Base-by-base conservation (phyloP, 495 filamentous ascomycete species). In the Aspergillus coremiiformis region DNA sequence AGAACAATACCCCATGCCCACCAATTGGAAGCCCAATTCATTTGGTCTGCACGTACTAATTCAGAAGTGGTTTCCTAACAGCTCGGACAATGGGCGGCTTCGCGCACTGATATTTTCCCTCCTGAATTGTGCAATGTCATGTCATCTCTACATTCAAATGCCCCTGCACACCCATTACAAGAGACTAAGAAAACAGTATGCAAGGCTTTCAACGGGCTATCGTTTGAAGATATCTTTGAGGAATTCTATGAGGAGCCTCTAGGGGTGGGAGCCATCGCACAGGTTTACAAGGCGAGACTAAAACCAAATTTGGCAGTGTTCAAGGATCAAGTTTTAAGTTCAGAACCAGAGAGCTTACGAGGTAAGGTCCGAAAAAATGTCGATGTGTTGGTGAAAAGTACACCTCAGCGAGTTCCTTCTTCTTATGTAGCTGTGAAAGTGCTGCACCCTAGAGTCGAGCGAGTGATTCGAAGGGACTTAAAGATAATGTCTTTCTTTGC, bases 81-180 rank as follows among this genome's bases (percentile, higher is more conserved):
- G 89, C 82, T 99, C 48, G 94, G 94, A 21, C 94, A 99, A 87
- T 99, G 94, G 93, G 94, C 94, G 20, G 94, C 94, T 10, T 96
- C 93, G 4, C 80, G 94, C 61, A 86, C 92, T 51, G 94, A 99
- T 65, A 95, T 99, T 63, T 99, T 99, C 66, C 91, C 94, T n/a
- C 85, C 77, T 10, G 83, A 95, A 65, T 80, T 99, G 77, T 99
- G 94, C 69, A 80, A 76, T 30, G 81, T 87, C 61, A 94, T 99
- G 93, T 95, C 92, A 0, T 87, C 89, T 47, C 82, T 99, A 4
- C 94, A 99, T 64, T 96, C 92, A 3, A 78, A 96, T 64, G 90
- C 91, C 0, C 92, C 90, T 0, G 89, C 94, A 11, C 94, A 99
- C 68, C 89, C 90, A 1, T 70, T 99, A 5, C 73, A 79, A 27